Conservation (phyloP, 2,329 filamentous ascomycete species). For the Mollisia scopiformis region DNA sequence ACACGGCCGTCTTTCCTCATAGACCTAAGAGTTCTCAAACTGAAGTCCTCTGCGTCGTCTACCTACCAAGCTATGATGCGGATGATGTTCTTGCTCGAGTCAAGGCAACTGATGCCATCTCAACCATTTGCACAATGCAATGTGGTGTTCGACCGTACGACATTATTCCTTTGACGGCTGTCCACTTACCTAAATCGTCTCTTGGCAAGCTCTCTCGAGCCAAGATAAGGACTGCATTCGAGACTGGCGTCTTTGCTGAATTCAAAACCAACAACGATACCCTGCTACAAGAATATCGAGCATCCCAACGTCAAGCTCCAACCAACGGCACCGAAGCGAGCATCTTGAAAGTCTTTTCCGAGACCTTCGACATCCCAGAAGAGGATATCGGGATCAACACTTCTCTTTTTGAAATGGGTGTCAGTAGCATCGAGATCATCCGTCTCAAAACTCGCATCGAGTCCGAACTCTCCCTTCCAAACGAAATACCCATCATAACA, state of each 20-base stretch:
- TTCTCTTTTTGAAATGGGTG: conserved; percentile 37
- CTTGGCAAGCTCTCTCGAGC: conserved; percentile 45
- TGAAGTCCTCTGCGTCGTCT: conserved; percentile 44
- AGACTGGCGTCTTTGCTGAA: conserved; percentile 34
- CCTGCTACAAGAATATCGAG: conserved; percentile 23
- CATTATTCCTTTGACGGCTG: conserved; percentile 32
- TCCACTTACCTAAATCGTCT: conserved; percentile 37
- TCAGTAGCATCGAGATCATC: conserved; percentile 30
- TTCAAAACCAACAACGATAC: conserved; percentile 14
- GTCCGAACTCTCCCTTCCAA: conserved; percentile 21
- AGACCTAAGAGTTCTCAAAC: conserved; percentile 36
- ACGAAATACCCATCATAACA: conserved; percentile 40
- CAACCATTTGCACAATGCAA: conserved; percentile 22
- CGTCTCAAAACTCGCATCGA: conserved; percentile 16
- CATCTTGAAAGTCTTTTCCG: conserved; percentile 26
- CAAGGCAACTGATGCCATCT: conserved; percentile 29
- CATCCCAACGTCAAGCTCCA: conserved; percentile 23
- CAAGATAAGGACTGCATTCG: conserved; percentile 37
- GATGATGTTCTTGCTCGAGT: conserved; percentile 30
- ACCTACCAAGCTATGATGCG: conserved; percentile 36
- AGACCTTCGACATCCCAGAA: conserved; percentile 17
- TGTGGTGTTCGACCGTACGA: conserved; percentile 29
- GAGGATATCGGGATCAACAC: conserved; percentile 22
- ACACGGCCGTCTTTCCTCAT: conserved; percentile 43
- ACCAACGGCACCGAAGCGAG: conserved; percentile 22